Percentiles rank a stretch among this genome's conserved stretches.
phyloP scores from a whole-genome alignment of 176 grass and related monocot genomes.

The Musa itinerans region DNA sequence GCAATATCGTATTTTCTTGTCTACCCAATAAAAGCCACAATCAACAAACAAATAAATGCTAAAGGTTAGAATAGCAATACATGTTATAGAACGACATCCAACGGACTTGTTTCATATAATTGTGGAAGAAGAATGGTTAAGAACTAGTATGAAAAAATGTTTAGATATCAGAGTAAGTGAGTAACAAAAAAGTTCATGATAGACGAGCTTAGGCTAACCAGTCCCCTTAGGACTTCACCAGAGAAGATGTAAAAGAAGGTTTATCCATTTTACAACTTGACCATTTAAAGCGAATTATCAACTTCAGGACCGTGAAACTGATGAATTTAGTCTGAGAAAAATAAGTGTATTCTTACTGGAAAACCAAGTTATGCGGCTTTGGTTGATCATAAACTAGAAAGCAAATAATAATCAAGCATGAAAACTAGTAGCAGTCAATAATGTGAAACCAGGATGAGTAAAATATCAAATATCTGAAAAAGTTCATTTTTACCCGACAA shows the following conservation, averaged over 20 bases:
- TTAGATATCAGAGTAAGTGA: neutral
- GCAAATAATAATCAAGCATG: neutral
- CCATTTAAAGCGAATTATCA: neutral
- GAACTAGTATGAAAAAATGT: neutral
- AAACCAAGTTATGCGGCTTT: neutral
- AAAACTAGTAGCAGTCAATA: constrained; percentile 3
- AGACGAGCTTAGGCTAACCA: too few relatives aligned
- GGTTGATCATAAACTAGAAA: neutral
- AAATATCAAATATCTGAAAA: constrained; percentile 16
- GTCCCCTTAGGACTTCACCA: neutral
- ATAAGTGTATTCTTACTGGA: neutral
- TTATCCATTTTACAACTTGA: neutral
- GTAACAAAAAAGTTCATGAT: too few relatives aligned
- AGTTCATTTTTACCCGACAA: neutral
- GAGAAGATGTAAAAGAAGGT: neutral
- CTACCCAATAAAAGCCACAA: constrained; percentile 24
- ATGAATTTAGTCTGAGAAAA: neutral
- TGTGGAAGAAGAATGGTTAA: neutral
- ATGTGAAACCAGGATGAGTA: neutral
- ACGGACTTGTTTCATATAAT: neutral
- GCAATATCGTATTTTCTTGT: constrained; percentile 38
- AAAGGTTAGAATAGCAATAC: neutral
- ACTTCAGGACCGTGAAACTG: neutral
- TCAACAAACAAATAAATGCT: neutral
- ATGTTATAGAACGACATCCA: neutral